phyloP scores from a whole-genome alignment of 306 rosid species.

The Rosa multiflora region DNA sequence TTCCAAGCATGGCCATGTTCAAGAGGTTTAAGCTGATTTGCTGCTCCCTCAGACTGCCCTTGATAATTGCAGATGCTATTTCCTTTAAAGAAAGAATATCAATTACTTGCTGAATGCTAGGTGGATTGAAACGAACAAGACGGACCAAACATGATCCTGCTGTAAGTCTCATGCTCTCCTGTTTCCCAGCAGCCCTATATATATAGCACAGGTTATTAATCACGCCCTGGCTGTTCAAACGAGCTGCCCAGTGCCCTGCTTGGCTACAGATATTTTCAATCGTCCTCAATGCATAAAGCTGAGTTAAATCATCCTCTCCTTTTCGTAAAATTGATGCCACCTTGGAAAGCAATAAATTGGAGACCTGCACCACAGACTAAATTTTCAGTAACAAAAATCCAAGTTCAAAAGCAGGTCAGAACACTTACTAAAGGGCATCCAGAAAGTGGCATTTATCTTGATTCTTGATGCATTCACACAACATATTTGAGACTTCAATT shows the following conservation, averaged over 20 bases:
- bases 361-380: slow-evolving; percentile 54
- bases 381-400: slow-evolving; percentile 11
- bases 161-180: slow-evolving; percentile 90
- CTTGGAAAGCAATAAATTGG: slow-evolving; percentile 74
- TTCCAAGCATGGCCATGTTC: slow-evolving; percentile 85
- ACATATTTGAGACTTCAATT: slow-evolving; percentile 4
- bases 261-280: slow-evolving; percentile 89
- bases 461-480: background rate
- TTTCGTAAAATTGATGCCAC: slow-evolving; percentile 82
- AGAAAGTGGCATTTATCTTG: background rate
- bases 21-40: slow-evolving; percentile 92
- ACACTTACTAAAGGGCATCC: background rate
- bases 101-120: slow-evolving; percentile 65
- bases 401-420: slow-evolving; percentile 12
- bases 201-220: slow-evolving; percentile 78
- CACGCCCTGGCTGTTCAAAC: slow-evolving; percentile 80
- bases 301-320: slow-evolving; percentile 96
- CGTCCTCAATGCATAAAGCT: slow-evolving; percentile 89
- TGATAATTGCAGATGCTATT: slow-evolving; percentile 69
- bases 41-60: slow-evolving; percentile 90
- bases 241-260: slow-evolving; percentile 88
- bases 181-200: slow-evolving; percentile 87
- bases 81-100: slow-evolving; percentile 85
- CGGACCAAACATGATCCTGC: slow-evolving; percentile 99
- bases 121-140: slow-evolving; percentile 78